These are phyloP conservation scores for Perkinsus olseni DNA, from an alignment of 169 alveolate species.

Conservation along the genomic window DNA sequence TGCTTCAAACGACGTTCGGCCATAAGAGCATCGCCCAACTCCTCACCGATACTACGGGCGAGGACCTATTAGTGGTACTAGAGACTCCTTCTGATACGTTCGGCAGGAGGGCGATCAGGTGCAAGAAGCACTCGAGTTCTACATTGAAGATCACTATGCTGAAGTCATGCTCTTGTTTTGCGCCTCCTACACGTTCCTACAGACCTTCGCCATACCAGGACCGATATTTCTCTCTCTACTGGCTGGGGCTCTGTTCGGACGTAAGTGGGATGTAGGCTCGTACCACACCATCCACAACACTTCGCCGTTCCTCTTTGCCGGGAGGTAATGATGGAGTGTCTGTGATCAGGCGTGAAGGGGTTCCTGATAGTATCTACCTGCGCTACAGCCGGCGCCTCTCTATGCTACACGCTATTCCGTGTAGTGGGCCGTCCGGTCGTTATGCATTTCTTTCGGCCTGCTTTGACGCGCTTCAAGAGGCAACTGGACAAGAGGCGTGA, in stretches of 20 bases:
- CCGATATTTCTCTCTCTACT: constrained; percentile 55
- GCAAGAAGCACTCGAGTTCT: background rate
- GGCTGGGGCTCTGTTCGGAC: constrained; percentile 60
- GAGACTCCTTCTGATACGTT: too few species aligned
- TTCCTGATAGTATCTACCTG: constrained; percentile 44
- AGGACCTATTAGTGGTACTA: background rate
- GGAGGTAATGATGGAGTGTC: too few species aligned
- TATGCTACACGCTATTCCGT: constrained; percentile 47
- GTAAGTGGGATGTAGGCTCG: too few species aligned
- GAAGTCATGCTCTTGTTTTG: constrained; percentile 19
- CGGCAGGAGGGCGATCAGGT: too few species aligned
- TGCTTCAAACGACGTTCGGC: background rate
- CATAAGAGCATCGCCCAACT: background rate
- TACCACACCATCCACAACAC: too few species aligned
- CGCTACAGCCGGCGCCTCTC: constrained; percentile 55
- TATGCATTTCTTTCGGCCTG: constrained; percentile 31
- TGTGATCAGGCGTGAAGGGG: background rate
- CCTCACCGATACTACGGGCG: background rate
- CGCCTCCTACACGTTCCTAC: constrained; percentile 43
- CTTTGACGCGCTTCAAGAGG: constrained; percentile 32
- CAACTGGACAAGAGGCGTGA: constrained; percentile 35
- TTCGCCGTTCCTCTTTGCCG: too few species aligned
- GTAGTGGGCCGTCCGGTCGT: constrained; percentile 52
- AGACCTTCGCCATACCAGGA: constrained; percentile 67
- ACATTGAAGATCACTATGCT: background rate